A percentile compares a stretch with the other conserved stretches of the same genome.
These are phyloP conservation scores for Xylariaceae sp. DNA, from an alignment of 2,329 filamentous ascomycete species.

Conservation along the genomic window DNA sequence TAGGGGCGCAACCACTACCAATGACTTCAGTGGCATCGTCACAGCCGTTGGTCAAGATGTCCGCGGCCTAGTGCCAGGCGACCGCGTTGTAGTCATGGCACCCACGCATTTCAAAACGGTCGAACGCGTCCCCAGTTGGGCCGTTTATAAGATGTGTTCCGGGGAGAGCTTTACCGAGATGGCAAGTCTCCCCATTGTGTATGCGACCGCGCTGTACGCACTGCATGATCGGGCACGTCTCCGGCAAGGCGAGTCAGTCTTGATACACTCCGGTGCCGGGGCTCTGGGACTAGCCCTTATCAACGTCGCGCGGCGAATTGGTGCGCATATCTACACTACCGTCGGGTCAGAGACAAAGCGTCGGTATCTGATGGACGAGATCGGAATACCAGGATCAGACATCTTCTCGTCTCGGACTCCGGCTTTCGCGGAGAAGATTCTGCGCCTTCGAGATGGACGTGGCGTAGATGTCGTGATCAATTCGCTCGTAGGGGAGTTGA, in stretches of 20 bases:
- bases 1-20: constrained; percentile 5
- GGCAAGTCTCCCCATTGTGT: constrained; percentile 20
- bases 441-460: constrained; percentile 5
- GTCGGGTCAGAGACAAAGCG: constrained; percentile 14
- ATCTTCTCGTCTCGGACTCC: constrained; percentile 29
- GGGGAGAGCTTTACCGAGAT: constrained; percentile 16
- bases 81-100: constrained; percentile 23
- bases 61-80: constrained; percentile 15
- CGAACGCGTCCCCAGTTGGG: constrained; percentile 21
- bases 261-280: constrained; percentile 33
- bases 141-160: constrained; percentile 14
- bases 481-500: constrained; percentile 7
- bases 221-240: constrained; percentile 25
- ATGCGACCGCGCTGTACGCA: constrained; percentile 28
- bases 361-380: constrained; percentile 18
- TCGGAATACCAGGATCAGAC: constrained; percentile 23
- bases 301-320: constrained; percentile 23
- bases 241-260: constrained; percentile 21
- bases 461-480: constrained; percentile 14
- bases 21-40: constrained; percentile 20
- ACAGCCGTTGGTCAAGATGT: constrained; percentile 1
- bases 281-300: constrained; percentile 33
- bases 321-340: constrained; percentile 29
- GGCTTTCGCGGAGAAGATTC: constrained; percentile 24
- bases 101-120: constrained; percentile 21